phyloP scores from a whole-genome alignment of 2,329 filamentous ascomycete genomes.

The Cercospora citrullina region DNA sequence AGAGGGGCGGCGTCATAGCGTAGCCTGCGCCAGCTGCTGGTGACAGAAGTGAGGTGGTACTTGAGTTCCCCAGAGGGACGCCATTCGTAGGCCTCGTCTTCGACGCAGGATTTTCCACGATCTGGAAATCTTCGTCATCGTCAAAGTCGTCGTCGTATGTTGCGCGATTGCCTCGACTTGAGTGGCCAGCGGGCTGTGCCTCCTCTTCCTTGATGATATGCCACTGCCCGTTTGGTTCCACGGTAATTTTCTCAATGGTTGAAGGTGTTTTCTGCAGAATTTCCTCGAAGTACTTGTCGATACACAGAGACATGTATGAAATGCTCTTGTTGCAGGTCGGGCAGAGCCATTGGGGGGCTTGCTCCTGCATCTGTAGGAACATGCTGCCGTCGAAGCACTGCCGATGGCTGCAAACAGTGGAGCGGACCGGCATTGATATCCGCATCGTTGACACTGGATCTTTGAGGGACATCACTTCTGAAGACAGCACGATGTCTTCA shows the following conservation, averaged over 20 bases:
- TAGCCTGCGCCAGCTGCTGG: slow-evolving; percentile 37
- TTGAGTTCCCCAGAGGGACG: slow-evolving; percentile 27
- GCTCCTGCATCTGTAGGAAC: slow-evolving; percentile 90
- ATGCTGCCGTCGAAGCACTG: slow-evolving; percentile 94
- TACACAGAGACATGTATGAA: slow-evolving; percentile 76
- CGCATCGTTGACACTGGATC: slow-evolving; percentile 87
- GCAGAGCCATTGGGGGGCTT: slow-evolving; percentile 95
- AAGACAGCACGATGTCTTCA: slow-evolving; percentile 84
- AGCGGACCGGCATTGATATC: slow-evolving; percentile 76
- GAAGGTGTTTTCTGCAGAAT: slow-evolving; percentile 74
- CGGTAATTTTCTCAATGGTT: slow-evolving; percentile 78
- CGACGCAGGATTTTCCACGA: slow-evolving; percentile 32
- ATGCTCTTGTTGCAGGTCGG: slow-evolving; percentile 86
- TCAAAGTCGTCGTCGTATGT: slow-evolving; percentile 44
- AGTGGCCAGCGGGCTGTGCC: slow-evolving; percentile 39
- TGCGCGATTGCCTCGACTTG: slow-evolving; percentile 37
- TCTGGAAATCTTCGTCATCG: slow-evolving; percentile 48
- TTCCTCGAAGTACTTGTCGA: slow-evolving; percentile 89
- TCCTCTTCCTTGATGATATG: slow-evolving; percentile 49
- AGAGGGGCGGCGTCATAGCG: slow-evolving; percentile 48
- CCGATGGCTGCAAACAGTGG: slow-evolving; percentile 77
- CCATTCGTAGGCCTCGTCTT: slow-evolving; percentile 37
- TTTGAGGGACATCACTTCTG: slow-evolving; percentile 84
- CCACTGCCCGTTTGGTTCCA: slow-evolving; percentile 87
- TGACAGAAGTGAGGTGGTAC: slow-evolving; percentile 22